These are phyloP conservation scores for Trametes cingulata DNA, from an alignment of 768 basidiomycete genomes.

Conservation along the genomic window DNA sequence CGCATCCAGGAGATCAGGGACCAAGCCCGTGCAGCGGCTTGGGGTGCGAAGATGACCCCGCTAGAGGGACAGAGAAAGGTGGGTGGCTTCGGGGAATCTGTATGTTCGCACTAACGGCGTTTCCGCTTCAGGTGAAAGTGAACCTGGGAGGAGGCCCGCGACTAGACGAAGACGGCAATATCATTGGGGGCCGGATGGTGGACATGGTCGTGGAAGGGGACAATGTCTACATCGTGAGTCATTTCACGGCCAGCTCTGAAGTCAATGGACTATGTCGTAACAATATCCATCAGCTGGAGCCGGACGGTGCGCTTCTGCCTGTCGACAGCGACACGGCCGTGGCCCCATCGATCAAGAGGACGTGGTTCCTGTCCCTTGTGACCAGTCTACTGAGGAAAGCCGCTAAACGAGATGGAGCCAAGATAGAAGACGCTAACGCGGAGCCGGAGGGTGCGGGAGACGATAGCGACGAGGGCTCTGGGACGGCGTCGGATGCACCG, in stretches of 20 bases:
- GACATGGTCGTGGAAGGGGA: conserved; percentile 81
- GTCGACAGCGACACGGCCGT: conserved; percentile 61
- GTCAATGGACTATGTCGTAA: conserved; percentile 11
- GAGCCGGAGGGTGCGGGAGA: conserved; percentile 28
- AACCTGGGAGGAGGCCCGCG: conserved; percentile 57
- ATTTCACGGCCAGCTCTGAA: not conserved
- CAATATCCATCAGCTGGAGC: conserved; percentile 51
- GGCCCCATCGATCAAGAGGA: conserved; percentile 57
- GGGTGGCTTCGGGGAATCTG: conserved; percentile 16
- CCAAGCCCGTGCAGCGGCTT: conserved; percentile 73
- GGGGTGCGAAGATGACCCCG: conserved; percentile 77
- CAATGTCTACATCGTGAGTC: conserved; percentile 73
- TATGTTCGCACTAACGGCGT: not conserved
- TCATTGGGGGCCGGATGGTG: conserved; percentile 51
- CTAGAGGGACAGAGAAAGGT: conserved; percentile 69
- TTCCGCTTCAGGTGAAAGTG: conserved; percentile 59
- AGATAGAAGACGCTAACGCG: conserved; percentile 3
- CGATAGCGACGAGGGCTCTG: conserved; percentile 44
- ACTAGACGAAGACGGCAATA: conserved; percentile 57
- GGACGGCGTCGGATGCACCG: conserved; percentile 46
- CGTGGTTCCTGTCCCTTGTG: conserved; percentile 67
- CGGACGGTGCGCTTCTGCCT: conserved; percentile 54
- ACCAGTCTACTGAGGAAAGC: conserved; percentile 32
- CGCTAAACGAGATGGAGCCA: conserved; percentile 15
- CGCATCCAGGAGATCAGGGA: conserved; percentile 62